Conservation (phyloP, 768 basidiomycete genomes). For the Suillus placidus region DNA sequence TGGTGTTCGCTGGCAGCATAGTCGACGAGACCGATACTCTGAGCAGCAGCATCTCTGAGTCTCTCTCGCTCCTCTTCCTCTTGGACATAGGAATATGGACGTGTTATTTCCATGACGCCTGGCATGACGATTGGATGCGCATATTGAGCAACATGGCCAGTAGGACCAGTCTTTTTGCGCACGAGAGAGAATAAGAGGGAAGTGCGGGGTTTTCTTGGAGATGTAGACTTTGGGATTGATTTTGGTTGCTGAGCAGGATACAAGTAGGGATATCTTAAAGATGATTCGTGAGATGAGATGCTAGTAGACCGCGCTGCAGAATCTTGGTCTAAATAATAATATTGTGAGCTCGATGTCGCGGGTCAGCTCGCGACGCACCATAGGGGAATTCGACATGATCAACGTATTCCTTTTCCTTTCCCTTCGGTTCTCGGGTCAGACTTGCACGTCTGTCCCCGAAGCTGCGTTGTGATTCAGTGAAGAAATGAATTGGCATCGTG, state of each 20-base stretch:
- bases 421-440: not conserved
- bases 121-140: constrained; percentile 51
- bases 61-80: constrained; percentile 77
- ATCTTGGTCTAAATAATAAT: constrained; percentile 21
- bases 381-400: not conserved
- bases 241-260: not conserved
- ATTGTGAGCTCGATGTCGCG: not conserved
- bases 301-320: constrained; percentile 15
- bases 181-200: constrained; percentile 47
- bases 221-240: not conserved
- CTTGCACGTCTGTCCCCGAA: not conserved
- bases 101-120: constrained; percentile 72
- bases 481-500: constrained; percentile 8
- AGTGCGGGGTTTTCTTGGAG: constrained; percentile 40
- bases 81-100: constrained; percentile 49
- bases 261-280: not conserved
- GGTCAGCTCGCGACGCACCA: not conserved
- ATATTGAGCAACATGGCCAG: constrained; percentile 33
- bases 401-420: constrained; percentile 1
- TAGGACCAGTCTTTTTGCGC: constrained; percentile 41
- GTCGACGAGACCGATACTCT: constrained; percentile 62
- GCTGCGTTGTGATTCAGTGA: not conserved
- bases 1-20: not conserved
- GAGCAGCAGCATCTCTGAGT: constrained; percentile 74
- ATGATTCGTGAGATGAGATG: constrained; percentile 14